A percentile compares a stretch with the other conserved stretches of the same genome.
Evolutionary conservation across 1,284 basidiomycete species (phyloP).

Genomic region (Inonotus hispidus): DNA sequence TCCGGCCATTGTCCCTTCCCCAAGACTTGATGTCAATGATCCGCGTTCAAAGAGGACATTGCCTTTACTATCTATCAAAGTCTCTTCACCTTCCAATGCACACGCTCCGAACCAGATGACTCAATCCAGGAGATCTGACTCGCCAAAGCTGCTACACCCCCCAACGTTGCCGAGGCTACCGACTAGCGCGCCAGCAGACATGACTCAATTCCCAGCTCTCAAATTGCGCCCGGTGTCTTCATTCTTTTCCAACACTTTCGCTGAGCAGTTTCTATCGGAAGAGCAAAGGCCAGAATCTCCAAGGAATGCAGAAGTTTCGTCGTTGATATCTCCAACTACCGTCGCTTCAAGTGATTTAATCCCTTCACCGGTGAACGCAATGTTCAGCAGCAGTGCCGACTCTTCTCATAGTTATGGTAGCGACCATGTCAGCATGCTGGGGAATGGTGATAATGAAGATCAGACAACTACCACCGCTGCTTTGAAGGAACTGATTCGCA

Average conservation of each 20-base stretch:
- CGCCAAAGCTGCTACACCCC: constrained; percentile 19
- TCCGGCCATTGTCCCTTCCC: constrained; percentile 28
- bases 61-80: constrained; percentile 17
- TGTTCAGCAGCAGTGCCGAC: neutral
- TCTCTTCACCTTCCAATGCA: constrained; percentile 8
- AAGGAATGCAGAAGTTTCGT: constrained; percentile 30
- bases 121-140: constrained; percentile 6
- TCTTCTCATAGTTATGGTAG: neutral
- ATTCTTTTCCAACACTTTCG: constrained; percentile 66
- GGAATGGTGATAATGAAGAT: constrained; percentile 31
- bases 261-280: constrained; percentile 48
- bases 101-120: neutral
- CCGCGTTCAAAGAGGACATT: constrained; percentile 6
- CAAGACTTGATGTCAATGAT: constrained; percentile 5
- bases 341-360: constrained; percentile 13
- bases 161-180: constrained; percentile 21
- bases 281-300: constrained; percentile 26
- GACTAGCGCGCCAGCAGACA: constrained; percentile 56
- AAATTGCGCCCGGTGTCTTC: constrained; percentile 72
- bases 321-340: constrained; percentile 14
- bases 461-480: constrained; percentile 43
- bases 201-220: constrained; percentile 57
- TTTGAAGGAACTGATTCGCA: constrained; percentile 57
- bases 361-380: constrained; percentile 8
- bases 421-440: neutral